phyloP scores from a whole-genome alignment of 805 yeast genomes.

The Naumovozyma castellii region DNA sequence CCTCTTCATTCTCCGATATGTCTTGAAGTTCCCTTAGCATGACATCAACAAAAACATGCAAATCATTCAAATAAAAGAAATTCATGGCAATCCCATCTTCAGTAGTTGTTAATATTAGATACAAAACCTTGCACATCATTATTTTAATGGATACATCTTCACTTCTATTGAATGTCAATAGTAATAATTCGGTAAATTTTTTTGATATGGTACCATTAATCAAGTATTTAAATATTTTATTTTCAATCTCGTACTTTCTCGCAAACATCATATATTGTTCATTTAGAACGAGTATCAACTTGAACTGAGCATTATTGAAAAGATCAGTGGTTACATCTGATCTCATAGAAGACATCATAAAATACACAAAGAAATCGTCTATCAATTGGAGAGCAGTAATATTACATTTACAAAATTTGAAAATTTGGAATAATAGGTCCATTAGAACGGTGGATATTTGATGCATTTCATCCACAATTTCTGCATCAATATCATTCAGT shows the following conservation, averaged over 20 bases:
- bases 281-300: constrained; percentile 62
- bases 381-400: constrained; percentile 35
- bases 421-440: constrained; percentile 46
- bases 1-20: constrained; percentile 48
- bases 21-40: constrained; percentile 70
- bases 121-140: constrained; percentile 68
- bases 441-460: constrained; percentile 37
- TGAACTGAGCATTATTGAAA: constrained; percentile 58
- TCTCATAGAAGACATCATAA: constrained; percentile 38
- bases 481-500: constrained; percentile 23
- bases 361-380: constrained; percentile 38
- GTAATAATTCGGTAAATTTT: constrained; percentile 56
- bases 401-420: constrained; percentile 40
- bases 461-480: constrained; percentile 28
- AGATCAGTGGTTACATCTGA: constrained; percentile 43
- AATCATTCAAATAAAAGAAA: constrained; percentile 71
- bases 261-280: constrained; percentile 75
- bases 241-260: constrained; percentile 27
- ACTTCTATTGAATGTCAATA: constrained; percentile 64
- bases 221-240: constrained; percentile 50
- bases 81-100: constrained; percentile 44
- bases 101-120: constrained; percentile 55
- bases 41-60: constrained; percentile 76
- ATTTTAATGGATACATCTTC: constrained; percentile 67
- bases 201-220: constrained; percentile 36